These are phyloP conservation scores for Cyberlindnera meyerae DNA, from an alignment of 805 yeast genomes.

Conservation along the genomic window DNA sequence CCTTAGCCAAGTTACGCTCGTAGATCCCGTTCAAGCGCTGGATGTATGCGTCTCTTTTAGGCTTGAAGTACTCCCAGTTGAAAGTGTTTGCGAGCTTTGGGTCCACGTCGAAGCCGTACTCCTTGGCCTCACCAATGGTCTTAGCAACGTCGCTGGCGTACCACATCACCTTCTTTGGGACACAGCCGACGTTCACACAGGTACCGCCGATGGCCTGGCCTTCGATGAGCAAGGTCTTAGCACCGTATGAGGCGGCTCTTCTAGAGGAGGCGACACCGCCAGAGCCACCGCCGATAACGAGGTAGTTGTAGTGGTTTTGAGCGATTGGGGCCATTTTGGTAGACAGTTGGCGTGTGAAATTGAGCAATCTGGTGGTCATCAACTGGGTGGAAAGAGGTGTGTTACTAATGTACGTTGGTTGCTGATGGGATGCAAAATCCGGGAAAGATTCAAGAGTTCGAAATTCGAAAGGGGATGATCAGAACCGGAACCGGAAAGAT, in stretches of 20 bases:
- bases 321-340: constrained; percentile 50
- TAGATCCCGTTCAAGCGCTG: constrained; percentile 87
- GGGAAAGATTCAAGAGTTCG: too few relatives aligned
- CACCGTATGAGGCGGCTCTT: constrained; percentile 92
- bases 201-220: constrained; percentile 89
- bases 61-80: constrained; percentile 78
- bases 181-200: constrained; percentile 99
- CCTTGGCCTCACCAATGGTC: constrained; percentile 66
- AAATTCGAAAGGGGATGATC: too few relatives aligned
- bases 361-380: constrained; percentile 8
- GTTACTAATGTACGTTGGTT: not conserved
- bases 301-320: constrained; percentile 68
- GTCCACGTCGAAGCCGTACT: constrained; percentile 73
- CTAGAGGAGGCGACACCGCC: constrained; percentile 99
- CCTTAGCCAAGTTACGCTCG: constrained; percentile 79
- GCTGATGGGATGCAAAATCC: too few relatives aligned
- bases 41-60: constrained; percentile 89
- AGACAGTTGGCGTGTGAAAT: constrained; percentile 16
- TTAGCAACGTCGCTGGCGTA: constrained; percentile 88
- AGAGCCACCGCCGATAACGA: constrained; percentile 98
- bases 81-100: constrained; percentile 54
- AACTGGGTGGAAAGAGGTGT: not conserved
- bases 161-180: constrained; percentile 99
- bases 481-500: too few relatives aligned
- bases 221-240: constrained; percentile 79